A percentile compares a stretch with the other conserved stretches of the same genome.
Evolutionary conservation across 441 rosid species (phyloP).

Genomic region (Jatropha podagrica): DNA sequence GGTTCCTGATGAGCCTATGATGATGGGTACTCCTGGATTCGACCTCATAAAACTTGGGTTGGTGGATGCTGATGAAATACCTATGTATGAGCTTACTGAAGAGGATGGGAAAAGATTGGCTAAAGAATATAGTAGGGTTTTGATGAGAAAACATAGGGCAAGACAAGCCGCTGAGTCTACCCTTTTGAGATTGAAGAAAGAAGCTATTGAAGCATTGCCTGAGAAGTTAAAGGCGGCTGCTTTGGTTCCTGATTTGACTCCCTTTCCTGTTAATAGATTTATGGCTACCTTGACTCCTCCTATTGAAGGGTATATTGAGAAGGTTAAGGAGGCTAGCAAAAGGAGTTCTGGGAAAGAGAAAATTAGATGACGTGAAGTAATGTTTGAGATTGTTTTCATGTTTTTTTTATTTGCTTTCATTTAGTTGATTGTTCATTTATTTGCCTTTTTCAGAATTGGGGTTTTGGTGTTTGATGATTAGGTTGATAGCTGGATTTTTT

Average conservation of each 20-base stretch:
- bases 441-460: background rate
- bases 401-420: background rate
- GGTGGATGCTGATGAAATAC: slow-evolving; percentile 60
- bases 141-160: slow-evolving; percentile 78
- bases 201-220: slow-evolving; percentile 85
- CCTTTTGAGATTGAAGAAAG: slow-evolving; percentile 60
- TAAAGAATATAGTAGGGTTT: slow-evolving; percentile 73
- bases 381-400: background rate
- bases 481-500: no score
- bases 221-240: slow-evolving; percentile 67
- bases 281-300: slow-evolving; percentile 91
- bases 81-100: slow-evolving; percentile 67
- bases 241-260: slow-evolving; percentile 71
- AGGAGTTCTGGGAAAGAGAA: slow-evolving; percentile 64
- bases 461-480: background rate
- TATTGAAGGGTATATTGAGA: slow-evolving; percentile 82
- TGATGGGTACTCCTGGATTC: slow-evolving; percentile 69
- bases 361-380: slow-evolving; percentile 50
- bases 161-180: slow-evolving; percentile 71
- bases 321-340: slow-evolving; percentile 71
- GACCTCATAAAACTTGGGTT: slow-evolving; percentile 70
- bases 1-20: slow-evolving; percentile 56
- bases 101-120: slow-evolving; percentile 81
- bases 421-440: background rate
- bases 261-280: slow-evolving; percentile 64